These are phyloP conservation scores for Coccomyxa subellipsoidea DNA, from an alignment of 163 green algal genomes.

Conservation along the genomic window DNA sequence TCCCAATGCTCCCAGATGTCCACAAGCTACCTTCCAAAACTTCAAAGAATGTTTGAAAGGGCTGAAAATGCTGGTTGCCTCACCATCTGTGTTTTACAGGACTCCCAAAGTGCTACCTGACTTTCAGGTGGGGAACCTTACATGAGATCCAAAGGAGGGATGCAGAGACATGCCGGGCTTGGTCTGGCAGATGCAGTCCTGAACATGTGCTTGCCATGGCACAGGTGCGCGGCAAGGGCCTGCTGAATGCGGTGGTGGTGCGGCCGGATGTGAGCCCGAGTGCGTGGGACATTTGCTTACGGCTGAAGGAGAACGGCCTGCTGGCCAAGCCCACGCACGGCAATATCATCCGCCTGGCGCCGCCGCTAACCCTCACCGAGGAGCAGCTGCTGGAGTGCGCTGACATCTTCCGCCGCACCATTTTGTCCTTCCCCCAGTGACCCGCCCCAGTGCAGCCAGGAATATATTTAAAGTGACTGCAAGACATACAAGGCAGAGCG, in stretches of 20 bases:
- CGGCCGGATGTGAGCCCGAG: slow-evolving; percentile 54
- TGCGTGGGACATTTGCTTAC: slow-evolving; percentile 83
- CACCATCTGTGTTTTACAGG: too few relatives aligned
- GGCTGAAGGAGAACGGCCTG: slow-evolving; percentile 74
- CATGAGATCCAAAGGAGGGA: too few relatives aligned
- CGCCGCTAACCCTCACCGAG: slow-evolving; percentile 22
- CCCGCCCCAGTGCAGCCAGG: too few relatives aligned
- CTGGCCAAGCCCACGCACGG: slow-evolving; percentile 93
- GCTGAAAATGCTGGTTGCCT: too few relatives aligned
- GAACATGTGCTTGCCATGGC: neutral
- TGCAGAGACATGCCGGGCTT: too few relatives aligned
- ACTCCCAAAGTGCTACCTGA: too few relatives aligned
- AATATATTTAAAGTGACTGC: too few relatives aligned
- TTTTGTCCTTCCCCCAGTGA: slow-evolving; percentile 51
- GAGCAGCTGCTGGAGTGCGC: slow-evolving; percentile 76
- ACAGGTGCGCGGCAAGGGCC: slow-evolving; percentile 73
- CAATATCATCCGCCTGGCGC: slow-evolving; percentile 75
- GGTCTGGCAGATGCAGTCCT: neutral
- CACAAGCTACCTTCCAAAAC: too few relatives aligned
- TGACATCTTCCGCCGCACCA: slow-evolving; percentile 68
- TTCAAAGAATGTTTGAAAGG: too few relatives aligned
- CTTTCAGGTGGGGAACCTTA: too few relatives aligned
- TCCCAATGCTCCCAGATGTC: too few relatives aligned
- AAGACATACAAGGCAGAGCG: too few relatives aligned
- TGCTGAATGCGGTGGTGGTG: slow-evolving; percentile 89